These are phyloP conservation scores for Taphrina pruni DNA, from an alignment of 1,139 yeast genomes.

Conservation along the genomic window DNA sequence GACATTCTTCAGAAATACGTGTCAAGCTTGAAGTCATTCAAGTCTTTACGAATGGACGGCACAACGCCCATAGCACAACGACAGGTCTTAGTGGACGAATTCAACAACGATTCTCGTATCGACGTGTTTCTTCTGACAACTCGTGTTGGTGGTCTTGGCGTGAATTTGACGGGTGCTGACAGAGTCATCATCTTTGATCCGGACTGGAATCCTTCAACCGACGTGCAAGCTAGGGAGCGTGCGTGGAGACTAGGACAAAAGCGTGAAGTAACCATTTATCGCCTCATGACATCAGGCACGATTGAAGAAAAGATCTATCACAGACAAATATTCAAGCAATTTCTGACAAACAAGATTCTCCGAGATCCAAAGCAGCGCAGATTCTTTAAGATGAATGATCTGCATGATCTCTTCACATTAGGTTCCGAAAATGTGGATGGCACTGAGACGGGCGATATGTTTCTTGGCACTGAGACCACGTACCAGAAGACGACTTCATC, in stretches of 20 bases:
- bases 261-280: constrained; percentile 86
- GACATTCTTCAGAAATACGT: constrained; percentile 76
- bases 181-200: constrained; percentile 94
- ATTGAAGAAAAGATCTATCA: constrained; percentile 97
- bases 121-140: constrained; percentile 83
- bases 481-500: constrained; percentile 48
- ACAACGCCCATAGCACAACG: constrained; percentile 78
- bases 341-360: constrained; percentile 86
- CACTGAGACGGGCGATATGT: constrained; percentile 68
- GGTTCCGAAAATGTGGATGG: constrained; percentile 75
- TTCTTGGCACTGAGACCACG: constrained; percentile 60
- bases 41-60: constrained; percentile 90
- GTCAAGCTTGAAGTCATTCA: constrained; percentile 56
- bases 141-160: constrained; percentile 94
- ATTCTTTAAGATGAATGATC: constrained; percentile 87
- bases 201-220: constrained; percentile 98
- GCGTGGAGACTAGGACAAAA: constrained; percentile 98
- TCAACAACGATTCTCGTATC: constrained; percentile 66
- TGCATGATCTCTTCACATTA: constrained; percentile 84
- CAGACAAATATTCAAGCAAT: constrained; percentile 93
- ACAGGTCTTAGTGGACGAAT: constrained; percentile 78
- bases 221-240: constrained; percentile 92
- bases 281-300: constrained; percentile 92
- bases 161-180: constrained; percentile 92
- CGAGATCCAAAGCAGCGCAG: constrained; percentile 95